A percentile compares a stretch with the other conserved stretches of the same genome.
Evolutionary conservation across 768 basidiomycete genomes (phyloP).

Genomic region (Suillus subalutaceus): DNA sequence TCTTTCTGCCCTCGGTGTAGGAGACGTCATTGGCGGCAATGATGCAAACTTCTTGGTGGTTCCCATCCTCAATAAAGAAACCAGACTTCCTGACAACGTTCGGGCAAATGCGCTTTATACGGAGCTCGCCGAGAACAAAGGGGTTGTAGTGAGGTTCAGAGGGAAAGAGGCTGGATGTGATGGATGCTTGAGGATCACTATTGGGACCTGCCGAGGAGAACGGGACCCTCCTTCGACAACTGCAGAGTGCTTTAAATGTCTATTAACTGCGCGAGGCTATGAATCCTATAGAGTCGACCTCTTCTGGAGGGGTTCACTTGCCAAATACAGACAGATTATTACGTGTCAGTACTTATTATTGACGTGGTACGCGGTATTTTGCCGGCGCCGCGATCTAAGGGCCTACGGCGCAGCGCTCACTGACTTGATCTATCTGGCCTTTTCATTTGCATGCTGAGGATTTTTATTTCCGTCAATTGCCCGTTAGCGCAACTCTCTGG

Average conservation of each 20-base stretch:
- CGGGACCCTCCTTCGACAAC: constrained; percentile 51
- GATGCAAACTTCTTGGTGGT: constrained; percentile 91
- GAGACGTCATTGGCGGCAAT: constrained; percentile 73
- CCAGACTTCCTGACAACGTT: constrained; percentile 51
- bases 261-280: constrained; percentile 15
- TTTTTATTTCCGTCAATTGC: constrained; percentile 2
- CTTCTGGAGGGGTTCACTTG: constrained; percentile 3
- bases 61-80: constrained; percentile 60
- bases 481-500: background rate
- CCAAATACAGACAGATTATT: background rate
- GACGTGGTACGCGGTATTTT: background rate
- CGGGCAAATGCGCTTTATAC: constrained; percentile 74
- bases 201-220: constrained; percentile 89
- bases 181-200: constrained; percentile 87
- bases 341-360: background rate
- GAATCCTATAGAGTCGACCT: background rate
- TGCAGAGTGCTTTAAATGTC: constrained; percentile 51
- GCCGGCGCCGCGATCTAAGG: background rate
- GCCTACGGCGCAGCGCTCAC: constrained; percentile 10
- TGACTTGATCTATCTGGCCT: background rate
- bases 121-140: constrained; percentile 78
- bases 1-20: constrained; percentile 58
- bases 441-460: constrained; percentile 9
- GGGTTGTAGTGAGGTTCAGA: constrained; percentile 89
- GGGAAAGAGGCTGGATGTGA: constrained; percentile 85